Conservation (phyloP, 495 filamentous ascomycete genomes). For the Penicillium mononematosum region DNA sequence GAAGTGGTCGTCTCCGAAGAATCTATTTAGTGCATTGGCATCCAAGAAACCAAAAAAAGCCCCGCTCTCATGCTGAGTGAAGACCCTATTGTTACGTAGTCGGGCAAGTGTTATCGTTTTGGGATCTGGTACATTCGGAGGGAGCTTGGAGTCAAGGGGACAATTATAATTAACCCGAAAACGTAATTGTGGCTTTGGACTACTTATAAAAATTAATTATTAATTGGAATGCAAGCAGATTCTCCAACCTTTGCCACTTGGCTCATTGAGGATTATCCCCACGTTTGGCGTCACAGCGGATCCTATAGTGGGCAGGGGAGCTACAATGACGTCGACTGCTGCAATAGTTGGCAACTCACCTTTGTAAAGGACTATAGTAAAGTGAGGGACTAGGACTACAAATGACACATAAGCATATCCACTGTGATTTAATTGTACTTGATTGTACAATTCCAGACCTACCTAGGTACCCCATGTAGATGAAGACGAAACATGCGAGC, state of each 20-base stretch:
- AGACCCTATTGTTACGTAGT: conserved; percentile 58
- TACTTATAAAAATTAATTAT: conserved; percentile 2
- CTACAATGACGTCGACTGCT: conserved; percentile 13
- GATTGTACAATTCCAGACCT: not conserved
- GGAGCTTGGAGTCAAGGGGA: conserved; percentile 8
- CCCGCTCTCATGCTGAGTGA: conserved; percentile 64
- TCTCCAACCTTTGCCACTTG: conserved; percentile 10
- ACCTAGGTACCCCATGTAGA: too few relatives aligned
- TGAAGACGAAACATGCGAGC: not conserved
- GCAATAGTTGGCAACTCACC: conserved; percentile 14
- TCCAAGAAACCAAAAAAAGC: conserved; percentile 42
- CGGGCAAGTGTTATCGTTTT: conserved; percentile 33
- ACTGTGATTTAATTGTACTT: not conserved
- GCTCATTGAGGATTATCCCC: conserved; percentile 1
- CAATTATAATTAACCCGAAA: conserved; percentile 22
- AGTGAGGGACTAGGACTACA: not conserved
- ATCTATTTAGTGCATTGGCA: conserved; percentile 22
- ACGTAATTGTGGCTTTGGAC: conserved; percentile 15
- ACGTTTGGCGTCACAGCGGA: conserved; percentile 17
- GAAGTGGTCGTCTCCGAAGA: conserved; percentile 26
- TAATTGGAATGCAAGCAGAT: conserved; percentile 12
- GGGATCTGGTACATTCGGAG: conserved; percentile 3
- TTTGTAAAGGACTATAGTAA: not conserved
- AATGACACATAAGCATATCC: conserved; percentile 1
- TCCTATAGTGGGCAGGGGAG: conserved; percentile 8